Base-by-base conservation (phyloP, 495 filamentous ascomycete species). In the Lasiosphaeria hispida region DNA sequence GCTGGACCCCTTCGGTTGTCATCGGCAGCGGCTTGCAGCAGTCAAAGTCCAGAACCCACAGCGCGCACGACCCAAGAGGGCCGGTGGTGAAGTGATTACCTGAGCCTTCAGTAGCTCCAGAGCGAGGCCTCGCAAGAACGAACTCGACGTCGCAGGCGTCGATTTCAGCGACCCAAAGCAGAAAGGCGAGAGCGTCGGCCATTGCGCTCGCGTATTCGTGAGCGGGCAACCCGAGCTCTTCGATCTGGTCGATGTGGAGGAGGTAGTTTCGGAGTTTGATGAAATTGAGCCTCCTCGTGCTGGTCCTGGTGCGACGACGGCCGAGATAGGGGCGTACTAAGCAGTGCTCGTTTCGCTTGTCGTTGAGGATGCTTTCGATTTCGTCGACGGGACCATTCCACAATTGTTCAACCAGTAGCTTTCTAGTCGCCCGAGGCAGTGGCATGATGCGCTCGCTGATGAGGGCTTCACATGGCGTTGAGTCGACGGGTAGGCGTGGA, bases 131-230 rank as follows among this genome's bases (percentile, higher is more conserved):
- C 11, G 71, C 77, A 4, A 83, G 74, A 23, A 82, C 79, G 58
- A 81, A 82, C 54, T 83, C 80, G 19, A 82, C 66, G 49, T 81
- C 80, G 40, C 74, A 75, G 0, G 66, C 77, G 58, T 82, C 79
- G 4, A 82, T 55, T 17, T 64, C 53, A 0, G 47, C 72, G 5
- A 58, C 34, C 80, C 78, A 83, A 38, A 80, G 71, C 23, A 82
- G 56, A 8, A 74, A 63, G 0, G 80, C 80, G 0, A 81, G 65
- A 3, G 77, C 65, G 34, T 77, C 67, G 0, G 73, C 80, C 72
- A 82, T 77, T 0, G 62, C 67, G 6, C 36, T 53, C 1, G 72
- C 72, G 35, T 69, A 59, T 0, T 42, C 18, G 4, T 55, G 23
- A 1, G 15, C 41, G 7, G 67, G 65, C 8, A 80, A 59, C 0